Evolutionary conservation across 2,329 filamentous ascomycete genomes (phyloP).

Genomic region (Clonostachys solani): DNA sequence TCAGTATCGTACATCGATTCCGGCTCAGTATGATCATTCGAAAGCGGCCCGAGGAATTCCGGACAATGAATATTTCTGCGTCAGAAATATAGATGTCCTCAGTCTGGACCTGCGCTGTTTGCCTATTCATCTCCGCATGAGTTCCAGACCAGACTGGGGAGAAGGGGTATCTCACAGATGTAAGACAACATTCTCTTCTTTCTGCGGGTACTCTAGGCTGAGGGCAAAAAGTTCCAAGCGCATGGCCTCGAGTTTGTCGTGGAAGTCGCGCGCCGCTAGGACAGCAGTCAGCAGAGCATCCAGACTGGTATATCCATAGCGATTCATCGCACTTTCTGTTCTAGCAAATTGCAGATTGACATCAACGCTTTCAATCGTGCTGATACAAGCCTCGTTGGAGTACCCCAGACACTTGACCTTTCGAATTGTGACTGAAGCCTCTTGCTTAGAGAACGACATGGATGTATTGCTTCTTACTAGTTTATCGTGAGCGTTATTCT

Average conservation of each 20-base stretch:
- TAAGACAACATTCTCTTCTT: neutral
- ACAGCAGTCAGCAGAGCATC: neutral
- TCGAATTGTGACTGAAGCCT: too few species aligned
- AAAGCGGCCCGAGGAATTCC: neutral
- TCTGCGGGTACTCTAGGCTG: neutral
- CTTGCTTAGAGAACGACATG: neutral
- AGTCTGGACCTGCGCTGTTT: neutral
- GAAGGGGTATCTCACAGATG: neutral
- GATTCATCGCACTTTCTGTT: too few species aligned
- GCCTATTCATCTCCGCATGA: neutral
- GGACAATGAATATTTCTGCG: slow-evolving; percentile 1
- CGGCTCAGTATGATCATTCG: neutral
- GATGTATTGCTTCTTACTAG: slow-evolving; percentile 4
- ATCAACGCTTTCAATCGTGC: too few species aligned
- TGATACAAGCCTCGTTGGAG: too few species aligned
- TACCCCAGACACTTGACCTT: too few species aligned
- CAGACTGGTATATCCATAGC: too few species aligned
- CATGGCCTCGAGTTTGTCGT: neutral
- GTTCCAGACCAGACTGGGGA: too few species aligned
- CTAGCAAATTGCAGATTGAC: too few species aligned
- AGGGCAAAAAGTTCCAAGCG: neutral
- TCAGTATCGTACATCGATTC: slow-evolving; percentile 1
- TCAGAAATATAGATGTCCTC: neutral
- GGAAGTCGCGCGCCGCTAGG: neutral
- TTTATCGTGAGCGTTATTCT: too few species aligned